Evolutionary conservation across 495 filamentous ascomycete genomes (phyloP).

Genomic region (Staphylotrichum longicolle): DNA sequence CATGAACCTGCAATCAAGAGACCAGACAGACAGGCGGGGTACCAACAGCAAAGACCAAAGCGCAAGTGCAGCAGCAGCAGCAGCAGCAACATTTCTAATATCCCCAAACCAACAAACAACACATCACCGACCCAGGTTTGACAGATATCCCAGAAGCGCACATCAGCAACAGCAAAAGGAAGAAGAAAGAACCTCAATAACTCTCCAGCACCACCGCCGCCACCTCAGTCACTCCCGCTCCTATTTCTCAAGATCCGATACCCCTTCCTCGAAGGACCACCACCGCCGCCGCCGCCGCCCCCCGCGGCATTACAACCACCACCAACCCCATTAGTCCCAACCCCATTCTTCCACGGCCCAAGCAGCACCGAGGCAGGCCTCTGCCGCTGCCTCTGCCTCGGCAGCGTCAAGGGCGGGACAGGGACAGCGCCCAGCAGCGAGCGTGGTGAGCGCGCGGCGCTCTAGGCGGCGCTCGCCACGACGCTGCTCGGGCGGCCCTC

Average conservation of each 20-base stretch:
- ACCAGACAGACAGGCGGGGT: no score
- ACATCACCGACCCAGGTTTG: conserved; percentile 16
- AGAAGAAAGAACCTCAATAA: neutral
- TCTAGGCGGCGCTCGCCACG: conserved; percentile 32
- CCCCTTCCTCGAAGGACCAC: neutral
- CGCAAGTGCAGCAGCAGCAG: neutral
- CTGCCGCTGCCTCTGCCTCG: conserved; percentile 3
- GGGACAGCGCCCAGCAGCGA: neutral
- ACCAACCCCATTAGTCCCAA: neutral
- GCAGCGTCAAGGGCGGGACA: conserved; percentile 1
- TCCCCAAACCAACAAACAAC: conserved; percentile 1
- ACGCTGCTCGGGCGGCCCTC: conserved; percentile 11
- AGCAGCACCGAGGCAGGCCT: conserved; percentile 23
- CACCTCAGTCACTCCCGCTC: conserved; percentile 8
- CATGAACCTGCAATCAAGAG: no score
- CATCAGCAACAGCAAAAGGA: neutral
- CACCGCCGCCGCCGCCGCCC: neutral
- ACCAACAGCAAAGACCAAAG: neutral
- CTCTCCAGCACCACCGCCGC: neutral
- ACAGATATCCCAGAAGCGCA: conserved; percentile 11
- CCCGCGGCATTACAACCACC: conserved; percentile 3
- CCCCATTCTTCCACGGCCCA: conserved; percentile 24
- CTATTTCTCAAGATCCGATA: conserved; percentile 12
- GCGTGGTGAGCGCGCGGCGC: conserved; percentile 7
- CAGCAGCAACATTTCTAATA: conserved; percentile 5